Evolutionary conservation across 1,284 basidiomycete species (phyloP).

Genomic region (Hypsizygus ulmarius): DNA sequence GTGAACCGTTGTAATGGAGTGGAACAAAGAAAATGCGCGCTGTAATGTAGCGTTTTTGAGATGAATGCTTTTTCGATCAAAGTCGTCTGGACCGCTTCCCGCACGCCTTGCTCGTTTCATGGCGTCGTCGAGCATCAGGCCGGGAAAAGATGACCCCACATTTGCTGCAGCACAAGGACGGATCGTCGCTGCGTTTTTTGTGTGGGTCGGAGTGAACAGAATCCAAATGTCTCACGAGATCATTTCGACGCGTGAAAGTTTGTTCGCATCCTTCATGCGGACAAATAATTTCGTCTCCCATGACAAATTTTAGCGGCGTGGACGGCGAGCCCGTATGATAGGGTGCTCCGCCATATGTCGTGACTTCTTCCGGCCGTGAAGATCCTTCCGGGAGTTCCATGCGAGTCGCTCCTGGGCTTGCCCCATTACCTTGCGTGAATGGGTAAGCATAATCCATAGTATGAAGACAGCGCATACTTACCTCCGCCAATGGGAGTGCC

Average conservation of each 20-base stretch:
- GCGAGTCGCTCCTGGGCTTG: no score
- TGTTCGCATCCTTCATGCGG: constrained; percentile 22
- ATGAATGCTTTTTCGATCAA: background rate
- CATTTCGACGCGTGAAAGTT: constrained; percentile 24
- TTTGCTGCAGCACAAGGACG: constrained; percentile 15
- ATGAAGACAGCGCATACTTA: no score
- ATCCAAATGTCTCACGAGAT: constrained; percentile 23
- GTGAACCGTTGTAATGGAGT: no score
- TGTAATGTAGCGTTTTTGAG: no score
- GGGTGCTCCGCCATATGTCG: background rate
- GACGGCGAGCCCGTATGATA: background rate
- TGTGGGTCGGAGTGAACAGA: constrained; percentile 20
- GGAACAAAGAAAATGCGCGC: no score
- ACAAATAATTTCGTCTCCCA: constrained; percentile 7
- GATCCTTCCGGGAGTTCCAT: no score
- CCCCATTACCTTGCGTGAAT: no score
- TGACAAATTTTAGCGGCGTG: background rate
- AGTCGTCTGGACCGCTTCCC: constrained; percentile 18
- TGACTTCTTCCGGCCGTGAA: no score
- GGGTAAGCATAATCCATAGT: no score
- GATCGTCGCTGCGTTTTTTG: constrained; percentile 4
- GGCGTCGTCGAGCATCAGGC: constrained; percentile 27
- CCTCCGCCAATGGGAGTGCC: no score
- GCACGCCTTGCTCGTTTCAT: constrained; percentile 24
- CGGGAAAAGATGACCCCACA: constrained; percentile 28